Base-by-base conservation (phyloP, 2,329 filamentous ascomycete genomes). In the Stagonosporopsis rhizophila region DNA sequence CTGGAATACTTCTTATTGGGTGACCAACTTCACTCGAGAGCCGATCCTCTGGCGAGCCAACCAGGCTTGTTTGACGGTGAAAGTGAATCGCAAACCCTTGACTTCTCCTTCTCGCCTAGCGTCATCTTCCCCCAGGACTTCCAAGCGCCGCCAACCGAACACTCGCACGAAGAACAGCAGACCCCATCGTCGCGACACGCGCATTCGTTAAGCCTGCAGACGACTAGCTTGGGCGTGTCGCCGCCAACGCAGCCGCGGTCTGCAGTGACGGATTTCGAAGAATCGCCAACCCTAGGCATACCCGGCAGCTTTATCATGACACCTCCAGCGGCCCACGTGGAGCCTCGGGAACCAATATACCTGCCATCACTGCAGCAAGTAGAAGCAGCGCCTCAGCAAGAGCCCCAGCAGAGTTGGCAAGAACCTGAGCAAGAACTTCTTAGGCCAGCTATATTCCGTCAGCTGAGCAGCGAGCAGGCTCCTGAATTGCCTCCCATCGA, bases 241-340 rank as follows among this genome's bases (percentile, higher is more conserved):
- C 61, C 70, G n/a, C 61, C 70, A 20, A 64, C 63, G 17, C 72
- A 71, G 28, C 64, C 71, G 3, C 41, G 63, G 44, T 78, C 77
- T 23, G 73, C 73, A 17, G 66, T 69, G 14, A 80, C 78, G 2
- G 75, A 78, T 41, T 79, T 81, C 44, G 79, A 81, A 52, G 87
- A 89, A 65, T 90, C 88, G 25, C 88, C 88, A 8, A 85, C 86
- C 2, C 76, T 91, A 15, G 88, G 86, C 6, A 82, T 90, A 57
- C 87, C 88, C 4, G 87, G 87, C 9, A 83, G 65, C 87, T 89
- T 69, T 82, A 84, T 49, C 46, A 64, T 68, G 44, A 75, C 73
- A 3, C 73, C 72, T 9, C 73, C 72, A 15, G 41, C 49, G 20
- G 48, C 58, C 20, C 49, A 62, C 8, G n/a, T n/a, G 4, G 32